phyloP scores from a whole-genome alignment of 352 stramenopile genomes.

The Globisporangium heterothallicum region DNA sequence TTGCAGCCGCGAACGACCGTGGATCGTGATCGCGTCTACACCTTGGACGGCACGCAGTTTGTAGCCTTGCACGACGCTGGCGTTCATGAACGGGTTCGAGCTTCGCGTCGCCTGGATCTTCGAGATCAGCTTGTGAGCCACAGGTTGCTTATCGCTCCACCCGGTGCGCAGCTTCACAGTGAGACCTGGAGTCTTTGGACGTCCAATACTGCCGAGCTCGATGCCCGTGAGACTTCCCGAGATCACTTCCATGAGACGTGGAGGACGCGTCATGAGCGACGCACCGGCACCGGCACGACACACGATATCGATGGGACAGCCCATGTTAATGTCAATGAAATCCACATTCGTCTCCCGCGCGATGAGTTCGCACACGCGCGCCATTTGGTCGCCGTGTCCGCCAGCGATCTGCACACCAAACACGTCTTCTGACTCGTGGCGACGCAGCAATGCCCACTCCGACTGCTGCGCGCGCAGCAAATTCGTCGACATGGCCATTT shows the following conservation, averaged over 20 bases:
- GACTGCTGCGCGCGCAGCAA: conserved; percentile 92
- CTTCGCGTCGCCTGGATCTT: conserved; percentile 83
- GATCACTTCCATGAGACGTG: conserved; percentile 88
- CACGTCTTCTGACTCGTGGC: conserved; percentile 95
- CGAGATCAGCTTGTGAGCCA: conserved; percentile 91
- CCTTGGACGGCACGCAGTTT: conserved; percentile 56
- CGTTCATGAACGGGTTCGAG: conserved; percentile 69
- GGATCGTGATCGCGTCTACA: conserved; percentile 84
- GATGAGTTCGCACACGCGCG: conserved; percentile 90
- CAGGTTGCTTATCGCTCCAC: conserved; percentile 94
- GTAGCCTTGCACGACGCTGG: conserved; percentile 66
- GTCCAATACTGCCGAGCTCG: conserved; percentile 50
- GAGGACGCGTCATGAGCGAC: conserved; percentile 91
- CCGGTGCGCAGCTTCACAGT: conserved; percentile 98
- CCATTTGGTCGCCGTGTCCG: conserved; percentile 91
- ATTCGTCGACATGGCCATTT: conserved; percentile 97
- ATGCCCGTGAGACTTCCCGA: conserved; percentile 82
- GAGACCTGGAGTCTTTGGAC: conserved; percentile 61
- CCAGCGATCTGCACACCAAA: conserved; percentile 98
- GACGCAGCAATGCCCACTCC: conserved; percentile 97
- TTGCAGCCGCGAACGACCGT: conserved; percentile 96
- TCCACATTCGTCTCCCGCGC: conserved; percentile 91
- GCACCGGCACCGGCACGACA: conserved; percentile 85
- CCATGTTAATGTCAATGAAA: conserved; percentile 99
- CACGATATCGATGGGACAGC: conserved; percentile 98